Base-by-base conservation (phyloP, 2,329 filamentous ascomycete genomes). In the Hymenoscyphus fraxineus region DNA sequence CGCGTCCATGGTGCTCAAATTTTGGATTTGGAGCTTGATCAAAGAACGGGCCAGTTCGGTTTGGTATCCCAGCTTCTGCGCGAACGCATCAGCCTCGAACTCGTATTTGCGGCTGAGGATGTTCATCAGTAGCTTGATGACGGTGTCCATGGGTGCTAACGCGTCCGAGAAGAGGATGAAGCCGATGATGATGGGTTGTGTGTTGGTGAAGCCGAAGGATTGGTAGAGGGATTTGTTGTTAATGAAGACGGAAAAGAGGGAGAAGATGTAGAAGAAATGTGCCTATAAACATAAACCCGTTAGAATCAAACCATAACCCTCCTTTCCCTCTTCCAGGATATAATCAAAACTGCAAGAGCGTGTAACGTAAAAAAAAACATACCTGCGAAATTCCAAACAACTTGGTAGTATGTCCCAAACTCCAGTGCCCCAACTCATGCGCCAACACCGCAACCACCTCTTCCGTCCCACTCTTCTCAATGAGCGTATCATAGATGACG, bases 131-230 rank as follows among this genome's bases (percentile, higher is more conserved):
- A 99, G 86, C 83, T 97, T 97, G 76, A 98, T 87, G 67, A 98
- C 79, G n/a, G 91, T 89, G 75, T 99, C 95, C 81, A 96, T 95
- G 6, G 96, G 95, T 1, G 91, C 88, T 61, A 99, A 83, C n/a
- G 95, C 92, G 77, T 97, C 94, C 38, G 93, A 97, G 84, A 99
- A 99, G 61, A 99, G 86, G 72, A 98, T 88, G 81, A 99, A 98
- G 13, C 95, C 95, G 74, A 99, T 92, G 76, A 99, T 93, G 77
- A 97, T 97, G 63, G 95, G 95, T 74, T 89, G 87, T 73, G 94
- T 84, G 55, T 83, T 85, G 76, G 86, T 78, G 80, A 99, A 99
- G 54, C 95, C 96, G 76, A 99, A 99, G 64, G 92, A 88, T 66
- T 89, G 82, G 80, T 97, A 99, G 27, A 99, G 82, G 13, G 92